A percentile compares a stretch with the other conserved stretches of the same genome.
phyloP scores from a whole-genome alignment of 148 eudicot genomes.

The Spergularia bocconei region DNA sequence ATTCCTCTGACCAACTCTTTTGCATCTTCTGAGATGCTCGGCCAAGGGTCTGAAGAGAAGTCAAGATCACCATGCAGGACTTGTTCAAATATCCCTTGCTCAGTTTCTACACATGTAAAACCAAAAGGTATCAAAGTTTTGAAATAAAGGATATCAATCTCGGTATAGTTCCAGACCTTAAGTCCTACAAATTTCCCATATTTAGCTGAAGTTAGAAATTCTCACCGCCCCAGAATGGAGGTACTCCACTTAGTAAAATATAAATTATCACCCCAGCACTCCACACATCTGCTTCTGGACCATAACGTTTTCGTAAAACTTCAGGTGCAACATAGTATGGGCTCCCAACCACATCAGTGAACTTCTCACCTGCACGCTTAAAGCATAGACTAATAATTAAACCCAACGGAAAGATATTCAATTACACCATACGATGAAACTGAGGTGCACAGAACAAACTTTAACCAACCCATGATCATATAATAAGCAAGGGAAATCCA shows the following conservation, averaged over 20 bases:
- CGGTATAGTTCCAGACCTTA: constrained; percentile 2
- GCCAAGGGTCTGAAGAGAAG: constrained; percentile 89
- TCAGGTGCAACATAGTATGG: constrained; percentile 94
- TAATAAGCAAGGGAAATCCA: not conserved
- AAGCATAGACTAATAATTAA: not conserved
- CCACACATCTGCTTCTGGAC: constrained; percentile 91
- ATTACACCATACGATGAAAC: not conserved
- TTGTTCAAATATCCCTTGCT: constrained; percentile 87
- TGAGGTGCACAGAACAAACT: not conserved
- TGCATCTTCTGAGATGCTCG: constrained; percentile 78
- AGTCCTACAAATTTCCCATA: not conserved
- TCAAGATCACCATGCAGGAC: constrained; percentile 87
- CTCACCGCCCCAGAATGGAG: constrained; percentile 97
- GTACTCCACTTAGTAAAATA: constrained; percentile 77
- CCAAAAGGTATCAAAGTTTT: not conserved
- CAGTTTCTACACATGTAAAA: constrained; percentile 45
- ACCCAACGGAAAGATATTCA: not conserved
- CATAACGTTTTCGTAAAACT: constrained; percentile 70
- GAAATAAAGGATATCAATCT: not conserved
- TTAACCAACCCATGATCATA: not conserved
- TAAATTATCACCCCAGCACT: constrained; percentile 87
- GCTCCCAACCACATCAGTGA: constrained; percentile 90
- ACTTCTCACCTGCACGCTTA: constrained; percentile 53
- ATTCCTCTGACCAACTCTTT: constrained; percentile 82
- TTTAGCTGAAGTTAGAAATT: not conserved